A percentile compares a stretch with the other conserved stretches of the same genome.
phyloP scores from a whole-genome alignment of 371 early-diverging fungal genomes.

The Zancudomyces culisetae region DNA sequence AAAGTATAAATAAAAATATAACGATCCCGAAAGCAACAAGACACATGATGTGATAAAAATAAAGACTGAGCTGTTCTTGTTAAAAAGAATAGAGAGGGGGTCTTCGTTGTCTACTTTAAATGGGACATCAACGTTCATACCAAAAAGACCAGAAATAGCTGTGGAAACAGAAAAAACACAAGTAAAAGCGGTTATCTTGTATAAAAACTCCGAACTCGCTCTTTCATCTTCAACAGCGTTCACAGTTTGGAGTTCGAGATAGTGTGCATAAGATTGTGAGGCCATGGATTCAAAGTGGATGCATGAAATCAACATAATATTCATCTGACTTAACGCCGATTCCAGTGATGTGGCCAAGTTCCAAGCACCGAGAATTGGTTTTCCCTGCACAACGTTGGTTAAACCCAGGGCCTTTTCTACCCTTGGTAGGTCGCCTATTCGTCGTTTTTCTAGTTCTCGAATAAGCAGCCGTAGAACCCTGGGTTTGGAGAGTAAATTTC shows the following conservation, averaged over 20 bases:
- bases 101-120: background rate
- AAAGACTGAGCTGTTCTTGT: no score
- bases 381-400: background rate
- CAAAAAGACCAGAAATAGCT: background rate
- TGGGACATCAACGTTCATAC: background rate
- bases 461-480: background rate
- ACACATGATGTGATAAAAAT: no score
- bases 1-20: no score
- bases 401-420: background rate
- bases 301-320: background rate
- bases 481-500: background rate
- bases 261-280: background rate
- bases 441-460: background rate
- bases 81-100: no score
- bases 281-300: background rate
- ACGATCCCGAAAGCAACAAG: no score
- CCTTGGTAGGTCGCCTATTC: background rate
- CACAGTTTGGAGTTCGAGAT: background rate
- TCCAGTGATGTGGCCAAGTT: background rate
- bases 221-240: background rate
- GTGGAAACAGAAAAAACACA: background rate
- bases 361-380: background rate
- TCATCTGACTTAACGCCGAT: background rate
- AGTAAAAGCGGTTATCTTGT: background rate
- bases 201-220: background rate